A percentile compares a stretch with the other conserved stretches of the same genome.
Conservation (phyloP, 2,329 filamentous ascomycete genomes). For the Dactylellina sp. region DNA sequence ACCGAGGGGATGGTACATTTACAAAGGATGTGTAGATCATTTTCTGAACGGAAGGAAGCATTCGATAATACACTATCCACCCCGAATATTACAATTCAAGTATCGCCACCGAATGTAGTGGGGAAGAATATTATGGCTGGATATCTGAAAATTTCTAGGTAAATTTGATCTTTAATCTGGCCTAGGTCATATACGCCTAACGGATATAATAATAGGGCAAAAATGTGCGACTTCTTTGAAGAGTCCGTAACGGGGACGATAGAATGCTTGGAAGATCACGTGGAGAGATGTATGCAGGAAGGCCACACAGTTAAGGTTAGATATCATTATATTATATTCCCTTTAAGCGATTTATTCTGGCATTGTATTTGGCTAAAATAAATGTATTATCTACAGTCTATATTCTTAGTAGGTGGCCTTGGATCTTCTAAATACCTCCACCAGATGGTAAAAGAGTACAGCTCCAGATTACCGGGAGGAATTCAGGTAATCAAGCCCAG, state of each 20-base stretch:
- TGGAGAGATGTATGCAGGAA: conserved; percentile 34
- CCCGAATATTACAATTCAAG: conserved; percentile 30
- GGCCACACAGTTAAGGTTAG: conserved; percentile 36
- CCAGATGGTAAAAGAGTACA: conserved; percentile 26
- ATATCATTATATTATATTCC: not conserved
- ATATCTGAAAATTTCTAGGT: conserved; percentile 37
- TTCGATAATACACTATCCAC: conserved; percentile 39
- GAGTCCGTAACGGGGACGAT: conserved; percentile 32
- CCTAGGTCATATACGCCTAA: too few species aligned
- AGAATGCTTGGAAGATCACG: conserved; percentile 40
- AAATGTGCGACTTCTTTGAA: conserved; percentile 37
- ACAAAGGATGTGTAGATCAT: conserved; percentile 44
- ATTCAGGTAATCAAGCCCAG: conserved; percentile 46
- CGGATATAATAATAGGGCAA: not conserved
- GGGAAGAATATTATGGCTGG: conserved; percentile 23
- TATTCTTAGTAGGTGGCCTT: conserved; percentile 43
- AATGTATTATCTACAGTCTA: conserved; percentile 16
- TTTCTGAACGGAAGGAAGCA: conserved; percentile 47
- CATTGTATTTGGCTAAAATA: not conserved
- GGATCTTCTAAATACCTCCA: conserved; percentile 49
- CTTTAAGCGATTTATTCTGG: not conserved
- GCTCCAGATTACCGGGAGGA: conserved; percentile 3
- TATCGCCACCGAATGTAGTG: conserved; percentile 26
- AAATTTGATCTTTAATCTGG: too few species aligned
- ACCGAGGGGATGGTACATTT: conserved; percentile 27